Conservation (phyloP, 2,329 filamentous ascomycete species). For the Hymenoscyphus fructigenus region DNA sequence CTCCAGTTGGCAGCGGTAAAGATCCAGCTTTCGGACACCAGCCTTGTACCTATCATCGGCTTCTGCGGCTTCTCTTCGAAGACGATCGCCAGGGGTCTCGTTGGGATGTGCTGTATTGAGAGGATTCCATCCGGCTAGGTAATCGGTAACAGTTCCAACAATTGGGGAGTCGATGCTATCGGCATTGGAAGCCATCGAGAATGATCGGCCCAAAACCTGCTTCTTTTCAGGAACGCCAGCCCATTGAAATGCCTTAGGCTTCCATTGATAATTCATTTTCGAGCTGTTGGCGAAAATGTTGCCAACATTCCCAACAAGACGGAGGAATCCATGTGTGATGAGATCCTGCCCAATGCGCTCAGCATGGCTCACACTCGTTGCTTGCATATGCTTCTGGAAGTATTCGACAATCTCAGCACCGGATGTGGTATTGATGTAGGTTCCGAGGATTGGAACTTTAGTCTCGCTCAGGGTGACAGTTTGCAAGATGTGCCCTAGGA, state of each 20-base stretch:
- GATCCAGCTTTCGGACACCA: slow-evolving; percentile 81
- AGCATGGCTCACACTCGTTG: slow-evolving; percentile 82
- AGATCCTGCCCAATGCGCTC: slow-evolving; percentile 95
- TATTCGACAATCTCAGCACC: slow-evolving; percentile 96
- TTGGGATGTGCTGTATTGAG: slow-evolving; percentile 89
- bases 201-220: slow-evolving; percentile 67
- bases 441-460: slow-evolving; percentile 93
- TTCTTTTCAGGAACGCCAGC: slow-evolving; percentile 90
- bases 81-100: slow-evolving; percentile 82
- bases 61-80: slow-evolving; percentile 85
- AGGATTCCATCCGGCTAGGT: slow-evolving; percentile 89
- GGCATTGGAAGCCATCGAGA: slow-evolving; percentile 65
- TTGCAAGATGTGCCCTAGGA: slow-evolving; percentile 81
- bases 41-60: slow-evolving; percentile 92
- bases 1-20: slow-evolving; percentile 90
- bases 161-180: slow-evolving; percentile 72
- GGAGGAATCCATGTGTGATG: slow-evolving; percentile 79
- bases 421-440: slow-evolving; percentile 87
- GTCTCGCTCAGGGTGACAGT: slow-evolving; percentile 85
- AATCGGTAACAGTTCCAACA: slow-evolving; percentile 81
- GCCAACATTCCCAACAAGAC: slow-evolving; percentile 90
- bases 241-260: slow-evolving; percentile 83
- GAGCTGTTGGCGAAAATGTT: slow-evolving; percentile 97
- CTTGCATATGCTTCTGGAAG: slow-evolving; percentile 82
- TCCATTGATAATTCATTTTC: slow-evolving; percentile 97